A percentile compares a stretch with the other conserved stretches of the same genome.
phyloP scores from a whole-genome alignment of 1,139 yeast species.

The Sugiyamaella japonica region DNA sequence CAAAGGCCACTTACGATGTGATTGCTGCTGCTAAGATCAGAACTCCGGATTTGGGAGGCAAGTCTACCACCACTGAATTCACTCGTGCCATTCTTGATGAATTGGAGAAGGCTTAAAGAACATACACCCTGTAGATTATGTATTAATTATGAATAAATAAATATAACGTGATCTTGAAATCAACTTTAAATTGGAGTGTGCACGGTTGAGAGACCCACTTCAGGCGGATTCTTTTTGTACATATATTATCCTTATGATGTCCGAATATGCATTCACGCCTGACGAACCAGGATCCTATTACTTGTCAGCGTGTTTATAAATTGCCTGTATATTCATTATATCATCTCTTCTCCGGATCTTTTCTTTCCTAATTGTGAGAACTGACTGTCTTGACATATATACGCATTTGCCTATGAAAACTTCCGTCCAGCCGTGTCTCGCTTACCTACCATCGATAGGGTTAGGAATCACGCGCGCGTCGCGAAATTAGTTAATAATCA shows the following conservation, averaged over 20 bases:
- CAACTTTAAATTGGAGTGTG: no score
- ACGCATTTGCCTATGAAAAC: background rate
- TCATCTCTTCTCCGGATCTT: background rate
- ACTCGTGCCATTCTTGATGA: conserved; percentile 78
- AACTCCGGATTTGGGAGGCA: conserved; percentile 90
- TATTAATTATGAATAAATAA: conserved; percentile 1
- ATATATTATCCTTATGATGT: no score
- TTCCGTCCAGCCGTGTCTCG: no score
- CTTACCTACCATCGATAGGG: background rate
- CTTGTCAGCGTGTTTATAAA: no score
- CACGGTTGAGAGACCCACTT: no score
- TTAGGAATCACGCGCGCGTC: conserved; percentile 4
- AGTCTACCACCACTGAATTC: conserved; percentile 86
- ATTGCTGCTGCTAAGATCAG: conserved; percentile 80
- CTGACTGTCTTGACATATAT: no score
- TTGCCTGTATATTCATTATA: no score
- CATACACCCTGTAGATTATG: conserved; percentile 5
- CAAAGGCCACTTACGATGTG: conserved; percentile 85
- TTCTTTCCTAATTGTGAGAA: background rate
- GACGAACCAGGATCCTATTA: no score
- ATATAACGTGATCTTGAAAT: background rate
- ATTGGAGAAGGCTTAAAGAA: conserved; percentile 47
- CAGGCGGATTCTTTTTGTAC: no score
- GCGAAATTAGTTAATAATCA: background rate
- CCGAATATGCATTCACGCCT: no score